A percentile compares a stretch with the other conserved stretches of the same genome.
phyloP scores from a whole-genome alignment of 306 rosid species.

The Gastrolobium bilobum region DNA sequence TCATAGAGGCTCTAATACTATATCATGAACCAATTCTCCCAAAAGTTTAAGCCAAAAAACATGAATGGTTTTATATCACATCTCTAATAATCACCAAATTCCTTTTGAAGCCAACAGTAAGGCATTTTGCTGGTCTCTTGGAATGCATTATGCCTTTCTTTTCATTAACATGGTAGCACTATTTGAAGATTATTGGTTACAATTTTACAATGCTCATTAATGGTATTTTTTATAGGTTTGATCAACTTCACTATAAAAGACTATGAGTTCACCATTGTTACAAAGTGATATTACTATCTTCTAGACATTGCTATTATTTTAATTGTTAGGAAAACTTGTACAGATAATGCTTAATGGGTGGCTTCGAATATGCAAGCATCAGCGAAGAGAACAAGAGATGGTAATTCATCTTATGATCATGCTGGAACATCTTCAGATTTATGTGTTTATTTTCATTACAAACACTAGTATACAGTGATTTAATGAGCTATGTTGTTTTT shows the following conservation, averaged over 20 bases:
- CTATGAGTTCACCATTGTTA: conserved; percentile 22
- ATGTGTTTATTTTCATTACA: conserved; percentile 28
- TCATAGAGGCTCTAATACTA: too few relatives aligned
- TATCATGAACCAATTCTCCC: too few relatives aligned
- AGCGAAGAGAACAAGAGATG: conserved; percentile 89
- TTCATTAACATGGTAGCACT: not conserved
- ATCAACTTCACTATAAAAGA: not conserved
- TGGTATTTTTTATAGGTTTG: conserved; percentile 13
- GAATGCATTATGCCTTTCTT: conserved; percentile 20
- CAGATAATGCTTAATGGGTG: conserved; percentile 85
- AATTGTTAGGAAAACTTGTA: conserved; percentile 34
- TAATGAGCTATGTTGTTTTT: not conserved
- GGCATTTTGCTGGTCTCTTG: not conserved
- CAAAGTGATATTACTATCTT: conserved; percentile 24
- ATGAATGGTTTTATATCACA: too few relatives aligned
- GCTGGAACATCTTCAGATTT: conserved; percentile 30
- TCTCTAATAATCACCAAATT: not conserved
- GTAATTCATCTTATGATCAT: conserved; percentile 51
- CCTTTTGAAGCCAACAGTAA: not conserved
- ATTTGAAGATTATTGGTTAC: conserved; percentile 13
- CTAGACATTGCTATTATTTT: conserved; percentile 13
- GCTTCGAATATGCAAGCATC: conserved; percentile 76
- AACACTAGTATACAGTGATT: conserved; percentile 15
- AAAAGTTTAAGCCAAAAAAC: too few relatives aligned
- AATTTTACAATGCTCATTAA: not conserved